These are phyloP conservation scores for Trichophyton benhamiae DNA, from an alignment of 2,329 filamentous ascomycete species.

Conservation along the genomic window DNA sequence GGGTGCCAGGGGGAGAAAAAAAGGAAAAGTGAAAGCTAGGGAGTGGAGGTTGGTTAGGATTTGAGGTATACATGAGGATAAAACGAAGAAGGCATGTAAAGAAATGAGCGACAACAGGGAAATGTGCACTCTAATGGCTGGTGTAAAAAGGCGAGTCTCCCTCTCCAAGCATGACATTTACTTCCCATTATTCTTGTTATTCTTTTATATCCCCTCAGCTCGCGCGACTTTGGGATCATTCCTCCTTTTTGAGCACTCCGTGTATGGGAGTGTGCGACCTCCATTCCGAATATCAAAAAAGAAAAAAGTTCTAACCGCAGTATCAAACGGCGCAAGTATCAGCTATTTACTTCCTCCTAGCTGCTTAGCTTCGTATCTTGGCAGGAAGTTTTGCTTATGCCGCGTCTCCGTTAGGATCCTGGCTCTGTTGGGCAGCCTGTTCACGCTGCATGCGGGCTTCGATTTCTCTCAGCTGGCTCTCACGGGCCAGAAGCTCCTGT, in stretches of 20 bases:
- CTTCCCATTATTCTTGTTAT: not conserved
- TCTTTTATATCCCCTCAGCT: not conserved
- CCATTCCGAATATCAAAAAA: not conserved
- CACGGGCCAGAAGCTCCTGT: constrained; percentile 91
- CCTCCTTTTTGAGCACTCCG: not conserved
- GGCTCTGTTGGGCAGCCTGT: constrained; percentile 37
- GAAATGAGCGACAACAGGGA: not conserved
- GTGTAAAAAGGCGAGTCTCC: not conserved
- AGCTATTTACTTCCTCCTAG: not conserved
- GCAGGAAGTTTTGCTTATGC: not conserved
- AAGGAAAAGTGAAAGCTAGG: not conserved
- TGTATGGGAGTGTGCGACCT: not conserved
- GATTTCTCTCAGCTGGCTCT: constrained; percentile 97
- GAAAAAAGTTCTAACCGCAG: constrained; percentile 3
- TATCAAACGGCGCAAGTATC: constrained; percentile 5
- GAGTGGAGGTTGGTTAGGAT: not conserved
- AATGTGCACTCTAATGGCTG: not conserved
- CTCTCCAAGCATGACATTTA: not conserved
- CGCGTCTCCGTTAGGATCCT: constrained; percentile 21
- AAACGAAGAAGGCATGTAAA: not conserved
- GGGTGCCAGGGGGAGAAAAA: not conserved
- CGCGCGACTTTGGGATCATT: not conserved
- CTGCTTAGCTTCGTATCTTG: not conserved
- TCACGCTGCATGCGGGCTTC: constrained; percentile 94
- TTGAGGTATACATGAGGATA: not conserved